Percentiles rank a stretch among this genome's conserved stretches.
phyloP scores from a whole-genome alignment of 2,329 filamentous ascomycete genomes.

The Colletotrichum orchidophilum region DNA sequence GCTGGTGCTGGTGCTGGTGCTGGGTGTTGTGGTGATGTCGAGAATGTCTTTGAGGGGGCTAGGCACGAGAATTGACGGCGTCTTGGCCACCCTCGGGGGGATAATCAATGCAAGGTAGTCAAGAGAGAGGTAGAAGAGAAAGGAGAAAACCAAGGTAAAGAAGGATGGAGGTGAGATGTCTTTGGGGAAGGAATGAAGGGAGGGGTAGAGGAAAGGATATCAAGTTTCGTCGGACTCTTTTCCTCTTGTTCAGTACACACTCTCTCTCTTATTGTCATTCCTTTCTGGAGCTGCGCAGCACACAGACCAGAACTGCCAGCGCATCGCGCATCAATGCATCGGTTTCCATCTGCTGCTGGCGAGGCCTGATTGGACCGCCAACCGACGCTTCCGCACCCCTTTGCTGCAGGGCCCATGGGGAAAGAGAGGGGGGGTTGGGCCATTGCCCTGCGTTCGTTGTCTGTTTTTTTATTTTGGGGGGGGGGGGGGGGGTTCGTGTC shows the following conservation, averaged over 20 bases:
- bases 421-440: not conserved
- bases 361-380: conserved; percentile 25
- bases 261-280: conserved; percentile 26
- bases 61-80: not conserved
- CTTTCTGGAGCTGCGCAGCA: conserved; percentile 42
- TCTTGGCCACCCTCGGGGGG: too few relatives aligned
- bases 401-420: conserved; percentile 8
- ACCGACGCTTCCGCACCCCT: conserved; percentile 22
- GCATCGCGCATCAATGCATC: conserved; percentile 36
- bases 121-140: not conserved
- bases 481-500: not conserved
- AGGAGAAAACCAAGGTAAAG: not conserved
- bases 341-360: conserved; percentile 6
- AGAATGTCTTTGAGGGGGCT: not conserved
- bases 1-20: not conserved
- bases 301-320: conserved; percentile 47
- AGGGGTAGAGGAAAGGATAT: conserved; percentile 3
- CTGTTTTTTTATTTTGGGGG: not conserved
- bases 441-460: not conserved
- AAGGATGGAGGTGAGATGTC: not conserved
- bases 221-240: not conserved
- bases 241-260: not conserved
- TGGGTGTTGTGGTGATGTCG: not conserved
- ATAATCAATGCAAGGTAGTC: too few relatives aligned
- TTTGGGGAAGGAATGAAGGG: not conserved